Evolutionary conservation across 495 filamentous ascomycete species (phyloP).

Genomic region (Schizothecium vesticola): DNA sequence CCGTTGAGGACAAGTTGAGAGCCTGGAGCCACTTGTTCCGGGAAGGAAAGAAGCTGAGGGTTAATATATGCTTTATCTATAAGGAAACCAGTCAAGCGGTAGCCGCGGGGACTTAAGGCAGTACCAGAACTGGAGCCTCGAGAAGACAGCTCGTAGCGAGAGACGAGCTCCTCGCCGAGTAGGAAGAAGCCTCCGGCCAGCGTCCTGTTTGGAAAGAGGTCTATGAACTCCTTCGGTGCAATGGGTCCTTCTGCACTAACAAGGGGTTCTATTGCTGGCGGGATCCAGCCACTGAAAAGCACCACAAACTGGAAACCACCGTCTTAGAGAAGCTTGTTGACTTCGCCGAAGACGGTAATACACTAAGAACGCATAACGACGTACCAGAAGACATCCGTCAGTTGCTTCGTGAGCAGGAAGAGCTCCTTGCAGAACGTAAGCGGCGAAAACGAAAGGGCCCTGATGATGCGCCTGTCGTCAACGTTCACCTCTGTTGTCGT

Average conservation of each 20-base stretch:
- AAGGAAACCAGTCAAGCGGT: too few relatives aligned
- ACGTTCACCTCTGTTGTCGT: constrained; percentile 8
- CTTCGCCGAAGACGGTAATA: constrained; percentile 8
- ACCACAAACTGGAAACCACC: constrained; percentile 6
- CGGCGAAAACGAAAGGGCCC: constrained; percentile 8
- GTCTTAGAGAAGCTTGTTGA: constrained; percentile 4
- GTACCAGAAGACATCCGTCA: constrained; percentile 10
- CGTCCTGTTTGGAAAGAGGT: constrained; percentile 8
- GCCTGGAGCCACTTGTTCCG: too few relatives aligned
- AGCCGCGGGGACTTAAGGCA: background rate
- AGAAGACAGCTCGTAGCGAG: constrained; percentile 7
- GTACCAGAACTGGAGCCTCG: constrained; percentile 3
- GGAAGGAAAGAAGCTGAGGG: too few relatives aligned
- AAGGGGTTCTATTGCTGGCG: constrained; percentile 10
- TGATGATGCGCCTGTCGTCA: constrained; percentile 5
- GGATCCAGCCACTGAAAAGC: constrained; percentile 9
- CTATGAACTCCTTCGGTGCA: constrained; percentile 7
- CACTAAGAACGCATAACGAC: constrained; percentile 8
- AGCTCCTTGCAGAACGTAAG: constrained; percentile 5
- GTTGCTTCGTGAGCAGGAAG: constrained; percentile 11
- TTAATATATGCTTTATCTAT: too few relatives aligned
- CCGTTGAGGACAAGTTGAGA: constrained; percentile 1
- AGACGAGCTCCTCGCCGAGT: constrained; percentile 8
- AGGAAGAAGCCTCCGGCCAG: constrained; percentile 6
- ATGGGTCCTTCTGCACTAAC: constrained; percentile 9